Percentiles rank a stretch among this genome's conserved stretches.
phyloP scores from a whole-genome alignment of 768 basidiomycete species.

The Termitomyces sp. region DNA sequence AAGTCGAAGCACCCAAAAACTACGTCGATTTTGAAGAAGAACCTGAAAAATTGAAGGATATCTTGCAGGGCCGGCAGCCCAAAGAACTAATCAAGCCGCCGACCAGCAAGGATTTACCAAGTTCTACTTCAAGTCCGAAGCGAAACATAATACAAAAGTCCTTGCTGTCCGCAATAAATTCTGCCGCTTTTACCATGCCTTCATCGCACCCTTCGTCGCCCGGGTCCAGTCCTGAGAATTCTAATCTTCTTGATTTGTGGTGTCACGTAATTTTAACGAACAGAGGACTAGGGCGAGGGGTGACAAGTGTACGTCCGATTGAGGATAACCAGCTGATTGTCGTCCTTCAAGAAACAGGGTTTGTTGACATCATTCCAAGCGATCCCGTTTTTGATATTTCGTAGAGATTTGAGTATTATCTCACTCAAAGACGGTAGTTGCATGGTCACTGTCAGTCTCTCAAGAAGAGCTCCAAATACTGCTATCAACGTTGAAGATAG shows the following conservation, averaged over 20 bases:
- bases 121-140: conserved; percentile 16
- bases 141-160: conserved; percentile 35
- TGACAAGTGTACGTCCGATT: conserved; percentile 42
- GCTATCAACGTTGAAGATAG: conserved; percentile 28
- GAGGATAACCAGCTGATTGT: conserved; percentile 37
- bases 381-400: conserved; percentile 5
- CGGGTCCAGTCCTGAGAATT: conserved; percentile 17
- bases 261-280: conserved; percentile 45
- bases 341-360: conserved; percentile 66
- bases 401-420: conserved; percentile 50
- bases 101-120: conserved; percentile 13
- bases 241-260: conserved; percentile 23
- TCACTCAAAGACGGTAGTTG: conserved; percentile 45
- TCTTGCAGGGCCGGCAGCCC: conserved; percentile 51
- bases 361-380: conserved; percentile 13
- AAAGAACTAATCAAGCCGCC: conserved; percentile 20
- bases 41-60: conserved; percentile 65
- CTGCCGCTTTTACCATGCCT: conserved; percentile 33
- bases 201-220: conserved; percentile 36
- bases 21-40: conserved; percentile 83
- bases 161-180: conserved; percentile 39
- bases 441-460: conserved; percentile 23
- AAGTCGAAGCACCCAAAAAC: conserved; percentile 72
- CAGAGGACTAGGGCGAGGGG: conserved; percentile 29
- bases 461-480: conserved; percentile 18